Conservation (phyloP, 352 stramenopile genomes). For the Phytopythium sindhum region DNA sequence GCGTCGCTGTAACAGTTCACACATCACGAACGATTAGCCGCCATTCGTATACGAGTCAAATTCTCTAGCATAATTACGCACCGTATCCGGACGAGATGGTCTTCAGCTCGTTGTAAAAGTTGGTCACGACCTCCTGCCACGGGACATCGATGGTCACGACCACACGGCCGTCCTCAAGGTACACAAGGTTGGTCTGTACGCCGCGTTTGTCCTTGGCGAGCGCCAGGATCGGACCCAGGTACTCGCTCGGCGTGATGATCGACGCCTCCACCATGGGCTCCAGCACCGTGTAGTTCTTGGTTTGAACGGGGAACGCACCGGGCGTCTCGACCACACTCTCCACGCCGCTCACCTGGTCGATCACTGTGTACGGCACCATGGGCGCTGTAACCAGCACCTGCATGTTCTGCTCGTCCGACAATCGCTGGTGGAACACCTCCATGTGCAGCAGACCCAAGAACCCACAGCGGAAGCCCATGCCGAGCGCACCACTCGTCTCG, state of each 20-base stretch:
- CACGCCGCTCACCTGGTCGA: slow-evolving; percentile 45
- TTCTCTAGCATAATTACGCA: slow-evolving; percentile 14
- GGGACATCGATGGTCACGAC: slow-evolving; percentile 94
- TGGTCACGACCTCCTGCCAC: slow-evolving; percentile 98
- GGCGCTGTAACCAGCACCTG: slow-evolving; percentile 97
- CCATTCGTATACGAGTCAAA: background rate
- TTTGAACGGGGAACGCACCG: slow-evolving; percentile 69
- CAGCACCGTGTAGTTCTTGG: slow-evolving; percentile 86
- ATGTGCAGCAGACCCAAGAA: slow-evolving; percentile 98
- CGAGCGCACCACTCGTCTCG: slow-evolving; percentile 93
- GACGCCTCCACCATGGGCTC: slow-evolving; percentile 97
- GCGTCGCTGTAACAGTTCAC: slow-evolving; percentile 45
- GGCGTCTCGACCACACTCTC: slow-evolving; percentile 61
- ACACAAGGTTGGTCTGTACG: slow-evolving; percentile 91
- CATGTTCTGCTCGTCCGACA: slow-evolving; percentile 97
- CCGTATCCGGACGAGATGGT: slow-evolving; percentile 95
- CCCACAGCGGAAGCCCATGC: slow-evolving; percentile 95
- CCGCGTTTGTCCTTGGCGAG: slow-evolving; percentile 90
- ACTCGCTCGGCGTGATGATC: slow-evolving; percentile 95
- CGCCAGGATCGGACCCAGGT: slow-evolving; percentile 94
- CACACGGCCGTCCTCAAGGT: slow-evolving; percentile 94
- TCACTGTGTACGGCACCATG: slow-evolving; percentile 97
- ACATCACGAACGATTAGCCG: background rate
- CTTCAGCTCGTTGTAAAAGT: slow-evolving; percentile 99
- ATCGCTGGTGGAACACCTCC: slow-evolving; percentile 97